A percentile compares a stretch with the other conserved stretches of the same genome.
Evolutionary conservation across 768 basidiomycete genomes (phyloP).

Genomic region (Thelephora aurantiotincta): DNA sequence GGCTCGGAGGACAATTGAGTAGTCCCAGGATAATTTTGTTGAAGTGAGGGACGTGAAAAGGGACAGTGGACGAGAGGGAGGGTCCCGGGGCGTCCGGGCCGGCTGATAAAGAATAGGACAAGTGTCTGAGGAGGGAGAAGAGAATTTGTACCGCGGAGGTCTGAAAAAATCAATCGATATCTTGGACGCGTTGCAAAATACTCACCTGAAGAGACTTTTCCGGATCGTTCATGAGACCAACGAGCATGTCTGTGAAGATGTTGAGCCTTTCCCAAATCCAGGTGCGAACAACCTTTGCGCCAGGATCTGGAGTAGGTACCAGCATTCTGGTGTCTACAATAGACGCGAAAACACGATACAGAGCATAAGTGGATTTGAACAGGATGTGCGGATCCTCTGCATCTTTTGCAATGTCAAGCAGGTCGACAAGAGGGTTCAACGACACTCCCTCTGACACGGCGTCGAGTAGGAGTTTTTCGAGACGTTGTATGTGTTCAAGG

Average conservation of each 20-base stretch:
- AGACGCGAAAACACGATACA: constrained; percentile 64
- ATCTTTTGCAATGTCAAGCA: constrained; percentile 42
- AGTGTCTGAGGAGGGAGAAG: constrained; percentile 62
- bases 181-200: neutral
- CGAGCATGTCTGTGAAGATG: constrained; percentile 54
- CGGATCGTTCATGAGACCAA: constrained; percentile 58
- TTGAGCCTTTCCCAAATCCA: constrained; percentile 76
- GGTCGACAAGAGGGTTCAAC: constrained; percentile 66
- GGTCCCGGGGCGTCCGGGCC: constrained; percentile 21
- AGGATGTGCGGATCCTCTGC: constrained; percentile 38
- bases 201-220: constrained; percentile 60
- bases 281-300: constrained; percentile 43
- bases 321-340: constrained; percentile 49
- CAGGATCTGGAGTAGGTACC: constrained; percentile 38
- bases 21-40: constrained; percentile 46
- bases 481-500: constrained; percentile 19
- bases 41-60: constrained; percentile 57
- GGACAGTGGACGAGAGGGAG: constrained; percentile 23
- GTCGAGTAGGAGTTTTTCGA: constrained; percentile 42
- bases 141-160: constrained; percentile 60
- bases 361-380: constrained; percentile 67
- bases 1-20: constrained; percentile 37
- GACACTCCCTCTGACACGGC: constrained; percentile 43
- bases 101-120: constrained; percentile 41
- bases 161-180: constrained; percentile 24